These are phyloP conservation scores for Grosmannia clavigera DNA, from an alignment of 2,329 filamentous ascomycete species.

Conservation along the genomic window DNA sequence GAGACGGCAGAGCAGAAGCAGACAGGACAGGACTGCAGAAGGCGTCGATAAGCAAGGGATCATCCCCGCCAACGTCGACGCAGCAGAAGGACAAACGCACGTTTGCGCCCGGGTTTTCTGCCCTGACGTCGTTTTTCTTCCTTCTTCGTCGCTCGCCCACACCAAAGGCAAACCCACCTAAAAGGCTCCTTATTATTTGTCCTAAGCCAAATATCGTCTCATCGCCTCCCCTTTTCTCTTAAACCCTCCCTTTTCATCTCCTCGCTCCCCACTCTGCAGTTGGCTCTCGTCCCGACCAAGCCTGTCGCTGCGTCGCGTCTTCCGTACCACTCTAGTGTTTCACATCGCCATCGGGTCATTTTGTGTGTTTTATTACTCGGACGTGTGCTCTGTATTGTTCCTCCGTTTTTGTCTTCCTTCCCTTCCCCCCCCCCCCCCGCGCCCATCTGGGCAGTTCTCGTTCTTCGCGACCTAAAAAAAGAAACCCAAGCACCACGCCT, in stretches of 20 bases:
- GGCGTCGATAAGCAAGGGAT: neutral
- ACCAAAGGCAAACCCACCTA: neutral
- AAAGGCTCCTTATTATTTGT: neutral
- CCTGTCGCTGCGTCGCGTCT: neutral
- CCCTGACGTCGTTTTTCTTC: neutral
- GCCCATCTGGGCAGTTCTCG: slow-evolving; percentile 5
- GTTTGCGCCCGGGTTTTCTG: neutral
- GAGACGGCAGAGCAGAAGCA: neutral
- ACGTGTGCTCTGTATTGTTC: neutral
- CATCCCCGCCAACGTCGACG: neutral
- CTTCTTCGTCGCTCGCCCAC: neutral
- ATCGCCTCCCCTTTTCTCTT: slow-evolving; percentile 1
- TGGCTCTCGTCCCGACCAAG: neutral
- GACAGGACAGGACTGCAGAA: neutral
- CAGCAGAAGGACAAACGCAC: too few species aligned
- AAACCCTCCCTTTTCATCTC: neutral
- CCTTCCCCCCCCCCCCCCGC: neutral
- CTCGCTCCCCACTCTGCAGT: neutral
- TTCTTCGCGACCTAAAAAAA: slow-evolving; percentile 12
- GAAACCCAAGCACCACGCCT: slow-evolving; percentile 8
- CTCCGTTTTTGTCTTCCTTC: neutral
- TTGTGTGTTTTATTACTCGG: neutral
- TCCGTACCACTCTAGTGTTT: slow-evolving; percentile 1
- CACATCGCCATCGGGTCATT: neutral
- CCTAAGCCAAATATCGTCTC: slow-evolving; percentile 2